Evolutionary conservation across 2,329 filamentous ascomycete species (phyloP).

Genomic region (Aspergillus udagawae): DNA sequence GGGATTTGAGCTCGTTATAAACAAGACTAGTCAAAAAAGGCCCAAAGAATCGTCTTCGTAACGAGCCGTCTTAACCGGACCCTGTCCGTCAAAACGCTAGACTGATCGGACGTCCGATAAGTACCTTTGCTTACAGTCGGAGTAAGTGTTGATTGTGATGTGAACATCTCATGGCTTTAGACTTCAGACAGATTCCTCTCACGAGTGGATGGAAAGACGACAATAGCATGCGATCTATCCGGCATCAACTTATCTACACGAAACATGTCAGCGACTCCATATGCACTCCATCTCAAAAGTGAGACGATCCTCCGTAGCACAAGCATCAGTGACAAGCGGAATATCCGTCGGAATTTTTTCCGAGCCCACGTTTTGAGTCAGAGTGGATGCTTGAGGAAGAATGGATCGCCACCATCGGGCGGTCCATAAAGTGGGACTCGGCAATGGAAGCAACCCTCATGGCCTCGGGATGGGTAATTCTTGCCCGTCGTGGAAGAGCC

Average conservation of each 20-base stretch:
- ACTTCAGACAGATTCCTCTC: too few relatives aligned
- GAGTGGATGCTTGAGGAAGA: neutral
- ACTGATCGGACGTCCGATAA: constrained; percentile 6
- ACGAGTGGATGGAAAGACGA: too few relatives aligned
- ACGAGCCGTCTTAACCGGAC: constrained; percentile 27
- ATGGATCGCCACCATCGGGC: constrained; percentile 1
- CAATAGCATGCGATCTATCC: too few relatives aligned
- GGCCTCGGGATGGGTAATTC: neutral
- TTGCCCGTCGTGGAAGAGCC: neutral
- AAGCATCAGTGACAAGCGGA: neutral
- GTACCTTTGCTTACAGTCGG: neutral
- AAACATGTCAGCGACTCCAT: too few relatives aligned
- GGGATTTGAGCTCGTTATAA: neutral
- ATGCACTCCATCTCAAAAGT: too few relatives aligned
- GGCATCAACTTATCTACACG: too few relatives aligned
- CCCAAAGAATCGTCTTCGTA: neutral
- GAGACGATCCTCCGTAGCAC: constrained; percentile 5
- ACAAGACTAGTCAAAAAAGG: neutral
- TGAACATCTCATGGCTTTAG: too few relatives aligned
- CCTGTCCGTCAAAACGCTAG: constrained; percentile 3
- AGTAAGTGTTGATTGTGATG: too few relatives aligned
- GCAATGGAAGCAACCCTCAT: neutral
- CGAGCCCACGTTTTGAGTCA: constrained; percentile 6
- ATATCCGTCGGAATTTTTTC: constrained; percentile 13
- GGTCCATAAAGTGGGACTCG: neutral